These are phyloP conservation scores for Hypoxylon sp. DNA, from an alignment of 2,329 filamentous ascomycete species.

Conservation along the genomic window DNA sequence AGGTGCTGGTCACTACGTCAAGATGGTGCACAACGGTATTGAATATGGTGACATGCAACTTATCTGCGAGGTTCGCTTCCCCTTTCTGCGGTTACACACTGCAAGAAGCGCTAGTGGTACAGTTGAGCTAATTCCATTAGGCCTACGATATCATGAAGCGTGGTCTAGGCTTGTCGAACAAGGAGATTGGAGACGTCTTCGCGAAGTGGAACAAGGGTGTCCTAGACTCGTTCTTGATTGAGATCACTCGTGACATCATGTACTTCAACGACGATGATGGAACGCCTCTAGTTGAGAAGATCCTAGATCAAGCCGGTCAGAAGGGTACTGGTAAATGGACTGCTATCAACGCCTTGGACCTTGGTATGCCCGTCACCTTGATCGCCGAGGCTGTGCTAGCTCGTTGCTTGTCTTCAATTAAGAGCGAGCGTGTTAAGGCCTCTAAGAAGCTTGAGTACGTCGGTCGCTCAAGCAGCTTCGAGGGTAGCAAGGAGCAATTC, in stretches of 20 bases:
- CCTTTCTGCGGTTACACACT: not conserved
- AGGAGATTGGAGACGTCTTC: conserved; percentile 97
- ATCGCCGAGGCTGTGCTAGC: conserved; percentile 98
- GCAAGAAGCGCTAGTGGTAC: conserved; percentile 15
- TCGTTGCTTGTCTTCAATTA: conserved; percentile 93
- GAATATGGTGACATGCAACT: conserved; percentile 99
- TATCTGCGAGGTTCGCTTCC: conserved; percentile 87
- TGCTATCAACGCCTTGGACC: conserved; percentile 97
- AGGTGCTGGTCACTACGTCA: conserved; percentile 99
- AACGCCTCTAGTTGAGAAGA: conserved; percentile 95
- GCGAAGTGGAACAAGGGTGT: conserved; percentile 99
- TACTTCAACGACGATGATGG: conserved; percentile 98
- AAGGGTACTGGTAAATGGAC: conserved; percentile 99
- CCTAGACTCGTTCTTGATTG: conserved; percentile 98
- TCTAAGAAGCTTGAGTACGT: conserved; percentile 80
- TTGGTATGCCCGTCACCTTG: conserved; percentile 97
- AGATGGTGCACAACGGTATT: conserved; percentile 99
- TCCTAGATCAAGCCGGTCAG: conserved; percentile 97
- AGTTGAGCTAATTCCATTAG: conserved; percentile 62
- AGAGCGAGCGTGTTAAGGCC: conserved; percentile 90
- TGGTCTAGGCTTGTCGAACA: conserved; percentile 87
- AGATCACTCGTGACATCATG: conserved; percentile 99
- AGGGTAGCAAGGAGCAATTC: conserved; percentile 93
- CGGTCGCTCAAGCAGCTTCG: conserved; percentile 84
- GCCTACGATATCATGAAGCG: conserved; percentile 99